These are phyloP conservation scores for Scedosporium minutisporum DNA, from an alignment of 2,329 filamentous ascomycete species.

Conservation along the genomic window DNA sequence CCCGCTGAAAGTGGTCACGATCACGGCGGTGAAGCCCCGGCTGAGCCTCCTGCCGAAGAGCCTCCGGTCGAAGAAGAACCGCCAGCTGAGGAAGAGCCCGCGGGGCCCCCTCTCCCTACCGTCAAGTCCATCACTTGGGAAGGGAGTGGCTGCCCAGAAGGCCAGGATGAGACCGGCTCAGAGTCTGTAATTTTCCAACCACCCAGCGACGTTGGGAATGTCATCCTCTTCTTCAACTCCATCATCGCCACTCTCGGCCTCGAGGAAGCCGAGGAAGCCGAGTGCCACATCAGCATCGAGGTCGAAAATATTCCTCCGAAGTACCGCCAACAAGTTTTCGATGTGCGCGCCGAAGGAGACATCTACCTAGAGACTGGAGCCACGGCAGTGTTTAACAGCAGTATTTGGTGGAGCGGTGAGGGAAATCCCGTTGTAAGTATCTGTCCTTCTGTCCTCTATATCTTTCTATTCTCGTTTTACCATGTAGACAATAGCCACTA, in stretches of 20 bases:
- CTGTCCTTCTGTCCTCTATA: neutral
- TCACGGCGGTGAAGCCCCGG: too few relatives aligned
- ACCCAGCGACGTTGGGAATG: neutral
- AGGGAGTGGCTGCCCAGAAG: neutral
- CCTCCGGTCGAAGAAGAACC: neutral
- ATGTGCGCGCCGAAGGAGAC: neutral
- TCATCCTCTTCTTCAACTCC: neutral
- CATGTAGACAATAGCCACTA: neutral
- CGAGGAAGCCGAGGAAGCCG: neutral
- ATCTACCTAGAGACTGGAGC: neutral
- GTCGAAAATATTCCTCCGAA: neutral
- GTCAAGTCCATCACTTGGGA: neutral
- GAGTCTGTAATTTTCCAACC: neutral
- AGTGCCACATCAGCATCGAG: neutral
- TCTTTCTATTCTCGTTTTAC: neutral
- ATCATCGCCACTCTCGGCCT: neutral
- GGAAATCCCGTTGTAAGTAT: neutral
- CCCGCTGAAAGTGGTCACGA: neutral
- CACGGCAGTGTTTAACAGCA: neutral
- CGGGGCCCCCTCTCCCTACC: neutral
- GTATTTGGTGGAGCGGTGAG: slow-evolving; percentile 1
- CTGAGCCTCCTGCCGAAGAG: neutral
- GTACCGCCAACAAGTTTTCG: neutral
- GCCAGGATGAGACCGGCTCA: neutral
- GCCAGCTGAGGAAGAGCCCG: neutral